Base-by-base conservation (phyloP, 495 filamentous ascomycete species). In the Cenococcum geophilum region DNA sequence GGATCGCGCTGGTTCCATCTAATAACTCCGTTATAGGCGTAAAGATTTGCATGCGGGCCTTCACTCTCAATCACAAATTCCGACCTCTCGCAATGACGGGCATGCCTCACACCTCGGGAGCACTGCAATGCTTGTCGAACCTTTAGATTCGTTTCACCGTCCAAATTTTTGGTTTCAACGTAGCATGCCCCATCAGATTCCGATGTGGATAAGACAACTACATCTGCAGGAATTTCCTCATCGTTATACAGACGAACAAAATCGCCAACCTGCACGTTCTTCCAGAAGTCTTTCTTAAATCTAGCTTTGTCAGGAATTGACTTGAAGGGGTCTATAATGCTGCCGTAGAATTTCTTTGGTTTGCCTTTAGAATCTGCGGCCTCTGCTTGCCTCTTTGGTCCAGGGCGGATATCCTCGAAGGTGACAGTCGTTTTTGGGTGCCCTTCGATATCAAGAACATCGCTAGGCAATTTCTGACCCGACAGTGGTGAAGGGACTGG, bases 101-200 rank as follows among this genome's bases (percentile, higher is more conserved):
- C 93, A 73, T 97, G 92, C 73, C 87, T 89, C 66, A 97, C 80
- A 61, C 83, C 78, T 50, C 87, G 87, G 36, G 92, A 86, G 73
- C 89, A 91, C 62, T 92, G 86, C 27, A 97, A 80, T 20, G 95
- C 92, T 61, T 92, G 88, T 22, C 95, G 87, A 56, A 97, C 89
- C 73, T 99, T 99, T 56, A 99, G 76, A 67, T 99, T 99, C 0
- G 95, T 99, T 73, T 99, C 95, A 20, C 95, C 95, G 69, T 99
- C 95, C 72, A 99, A 75, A 69, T 95, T 96, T 78, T 96, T 99
- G 1, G 95, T 99, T 75, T 99, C 95, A 22, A 97, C 87, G 66
- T 97, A 97, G 72, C 95, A 99, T 36, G 91, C 88, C 40, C 95
- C 95, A 68, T 99, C 95, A 4, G 84, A 81, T 68, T 97, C 93